Percentiles rank a stretch among this genome's conserved stretches.
phyloP scores from a whole-genome alignment of 192 early-diverging fungal genomes.

The Coemansia umbellata region DNA sequence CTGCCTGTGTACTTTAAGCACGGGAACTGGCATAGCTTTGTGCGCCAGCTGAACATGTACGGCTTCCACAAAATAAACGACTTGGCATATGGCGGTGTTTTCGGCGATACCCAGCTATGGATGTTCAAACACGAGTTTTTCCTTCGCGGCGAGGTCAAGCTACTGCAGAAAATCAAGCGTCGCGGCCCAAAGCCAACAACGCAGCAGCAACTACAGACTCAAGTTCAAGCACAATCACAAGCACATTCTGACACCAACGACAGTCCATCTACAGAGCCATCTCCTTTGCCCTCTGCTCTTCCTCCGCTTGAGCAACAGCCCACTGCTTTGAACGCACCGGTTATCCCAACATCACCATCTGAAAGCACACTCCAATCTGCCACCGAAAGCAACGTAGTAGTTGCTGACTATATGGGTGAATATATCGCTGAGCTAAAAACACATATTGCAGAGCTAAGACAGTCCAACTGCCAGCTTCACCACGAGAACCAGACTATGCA shows the following conservation, averaged over 20 bases:
- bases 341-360: no score
- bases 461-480: conserved; percentile 28
- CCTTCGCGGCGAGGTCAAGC: conserved; percentile 31
- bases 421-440: conserved; percentile 15
- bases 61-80: conserved; percentile 50
- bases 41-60: conserved; percentile 75
- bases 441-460: conserved; percentile 25
- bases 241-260: not conserved
- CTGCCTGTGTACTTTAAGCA: conserved; percentile 86
- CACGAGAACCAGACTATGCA: conserved; percentile 43
- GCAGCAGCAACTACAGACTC: not conserved
- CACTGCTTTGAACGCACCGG: no score
- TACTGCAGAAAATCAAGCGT: conserved; percentile 43
- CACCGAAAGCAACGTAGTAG: no score
- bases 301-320: no score
- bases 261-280: not conserved
- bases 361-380: no score
- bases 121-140: conserved; percentile 50
- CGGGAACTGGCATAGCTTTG: conserved; percentile 89
- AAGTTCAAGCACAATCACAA: no score
- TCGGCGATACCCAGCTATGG: conserved; percentile 45
- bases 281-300: no score
- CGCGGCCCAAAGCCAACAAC: conserved; percentile 27
- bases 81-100: conserved; percentile 36
- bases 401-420: conserved; percentile 7